A percentile compares a stretch with the other conserved stretches of the same genome.
phyloP scores from a whole-genome alignment of 179 eudicot genomes.

The Actinidia polygama region DNA sequence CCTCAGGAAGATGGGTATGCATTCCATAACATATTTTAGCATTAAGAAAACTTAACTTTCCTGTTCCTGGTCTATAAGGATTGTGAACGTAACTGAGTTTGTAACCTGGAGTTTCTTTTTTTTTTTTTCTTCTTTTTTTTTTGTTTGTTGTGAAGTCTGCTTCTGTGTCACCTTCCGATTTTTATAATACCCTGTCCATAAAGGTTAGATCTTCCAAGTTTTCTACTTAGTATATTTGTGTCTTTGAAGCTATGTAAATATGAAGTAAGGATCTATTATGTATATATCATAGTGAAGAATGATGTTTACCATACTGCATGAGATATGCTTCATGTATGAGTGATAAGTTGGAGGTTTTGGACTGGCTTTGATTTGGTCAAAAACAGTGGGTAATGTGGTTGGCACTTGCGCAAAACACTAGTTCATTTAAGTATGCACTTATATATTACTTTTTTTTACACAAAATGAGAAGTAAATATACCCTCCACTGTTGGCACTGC shows the following conservation, averaged over 20 bases:
- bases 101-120: not conserved
- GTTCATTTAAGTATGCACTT: too few relatives aligned
- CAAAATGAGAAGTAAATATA: slow-evolving; percentile 14
- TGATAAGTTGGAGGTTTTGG: too few relatives aligned
- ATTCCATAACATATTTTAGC: not conserved
- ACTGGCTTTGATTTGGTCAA: too few relatives aligned
- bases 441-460: too few relatives aligned
- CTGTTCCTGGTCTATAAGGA: not conserved
- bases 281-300: not conserved
- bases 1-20: slow-evolving; percentile 44
- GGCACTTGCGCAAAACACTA: too few relatives aligned
- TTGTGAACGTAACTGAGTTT: not conserved
- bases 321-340: too few relatives aligned
- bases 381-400: too few relatives aligned
- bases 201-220: not conserved
- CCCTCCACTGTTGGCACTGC: slow-evolving; percentile 91
- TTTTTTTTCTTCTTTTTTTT: too few relatives aligned
- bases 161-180: not conserved
- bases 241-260: not conserved
- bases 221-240: not conserved
- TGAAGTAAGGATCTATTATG: not conserved
- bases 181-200: not conserved
- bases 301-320: too few relatives aligned
- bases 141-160: not conserved
- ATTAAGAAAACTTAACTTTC: not conserved